A percentile compares a stretch with the other conserved stretches of the same genome.
Evolutionary conservation across 495 filamentous ascomycete genomes (phyloP).

Genomic region (Lasiosphaeriaceae sp.): DNA sequence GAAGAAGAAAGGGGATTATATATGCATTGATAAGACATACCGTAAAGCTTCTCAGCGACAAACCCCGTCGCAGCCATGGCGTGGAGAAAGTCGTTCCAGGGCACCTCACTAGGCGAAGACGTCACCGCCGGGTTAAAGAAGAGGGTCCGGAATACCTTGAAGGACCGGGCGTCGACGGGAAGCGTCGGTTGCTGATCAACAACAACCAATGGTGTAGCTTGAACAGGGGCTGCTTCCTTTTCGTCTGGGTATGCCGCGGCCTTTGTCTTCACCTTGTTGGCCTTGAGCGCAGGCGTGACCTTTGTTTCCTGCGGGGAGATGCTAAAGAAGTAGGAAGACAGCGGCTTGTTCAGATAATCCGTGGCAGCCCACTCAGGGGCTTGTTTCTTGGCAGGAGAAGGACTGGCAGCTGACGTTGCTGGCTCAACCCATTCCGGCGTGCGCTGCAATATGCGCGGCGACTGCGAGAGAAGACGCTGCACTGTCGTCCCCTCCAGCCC

Average conservation of each 20-base stretch:
- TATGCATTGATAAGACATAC: too few relatives aligned
- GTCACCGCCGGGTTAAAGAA: conserved; percentile 19
- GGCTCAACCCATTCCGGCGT: conserved; percentile 50
- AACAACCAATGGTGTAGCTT: too few relatives aligned
- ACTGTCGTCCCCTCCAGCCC: conserved; percentile 18
- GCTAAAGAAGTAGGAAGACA: neutral
- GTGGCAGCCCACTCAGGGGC: too few relatives aligned
- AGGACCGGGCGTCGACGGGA: conserved; percentile 38
- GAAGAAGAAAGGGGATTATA: too few relatives aligned
- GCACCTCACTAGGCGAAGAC: conserved; percentile 33
- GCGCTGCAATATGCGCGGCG: conserved; percentile 34
- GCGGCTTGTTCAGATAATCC: conserved; percentile 17
- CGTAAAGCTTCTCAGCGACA: conserved; percentile 46
- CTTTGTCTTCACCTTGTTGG: conserved; percentile 26
- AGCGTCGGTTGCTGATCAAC: conserved; percentile 10
- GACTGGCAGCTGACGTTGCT: conserved; percentile 2
- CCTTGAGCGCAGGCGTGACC: neutral
- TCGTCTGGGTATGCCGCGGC: conserved; percentile 1
- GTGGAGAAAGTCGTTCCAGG: conserved; percentile 52
- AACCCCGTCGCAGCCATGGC: conserved; percentile 47
- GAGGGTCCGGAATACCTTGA: conserved; percentile 25
- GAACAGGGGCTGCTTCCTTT: neutral
- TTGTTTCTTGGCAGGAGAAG: too few relatives aligned
- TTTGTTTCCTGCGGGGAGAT: too few relatives aligned
- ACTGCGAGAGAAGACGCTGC: conserved; percentile 25